Percentiles rank a stretch among this genome's conserved stretches.
These are phyloP conservation scores for Acer negundo DNA, from an alignment of 345 rosid species.

Conservation along the genomic window DNA sequence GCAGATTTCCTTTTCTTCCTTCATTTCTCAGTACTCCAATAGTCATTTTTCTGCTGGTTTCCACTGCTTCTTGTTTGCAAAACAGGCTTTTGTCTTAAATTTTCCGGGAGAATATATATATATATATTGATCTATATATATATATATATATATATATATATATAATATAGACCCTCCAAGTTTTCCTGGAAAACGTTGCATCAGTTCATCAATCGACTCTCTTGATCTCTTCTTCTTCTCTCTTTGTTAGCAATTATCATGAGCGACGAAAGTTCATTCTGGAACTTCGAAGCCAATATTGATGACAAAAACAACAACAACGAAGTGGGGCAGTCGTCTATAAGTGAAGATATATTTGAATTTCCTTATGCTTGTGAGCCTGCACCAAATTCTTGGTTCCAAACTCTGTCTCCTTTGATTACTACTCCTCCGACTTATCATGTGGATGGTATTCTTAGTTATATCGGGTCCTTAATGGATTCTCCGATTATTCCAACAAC, in stretches of 20 bases:
- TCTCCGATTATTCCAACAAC: background rate
- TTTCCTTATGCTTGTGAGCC: background rate
- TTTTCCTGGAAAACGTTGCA: background rate
- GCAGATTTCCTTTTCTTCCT: too few relatives aligned
- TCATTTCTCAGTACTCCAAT: too few relatives aligned
- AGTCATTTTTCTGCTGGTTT: too few relatives aligned
- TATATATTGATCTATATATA: too few relatives aligned
- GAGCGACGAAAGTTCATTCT: background rate
- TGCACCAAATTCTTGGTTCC: background rate
- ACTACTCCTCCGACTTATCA: background rate
- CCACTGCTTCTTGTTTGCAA: too few relatives aligned
- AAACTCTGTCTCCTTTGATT: background rate
- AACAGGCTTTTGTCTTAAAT: too few relatives aligned
- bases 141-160: too few relatives aligned
- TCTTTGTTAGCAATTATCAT: background rate
- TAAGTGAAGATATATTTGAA: background rate
- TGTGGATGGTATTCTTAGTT: background rate
- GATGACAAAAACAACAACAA: too few relatives aligned
- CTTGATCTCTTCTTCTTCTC: background rate
- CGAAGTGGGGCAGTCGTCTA: background rate
- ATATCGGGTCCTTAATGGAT: background rate
- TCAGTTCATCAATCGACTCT: background rate
- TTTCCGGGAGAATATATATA: too few relatives aligned
- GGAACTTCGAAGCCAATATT: background rate
- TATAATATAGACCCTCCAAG: background rate